phyloP scores from a whole-genome alignment of 2,329 filamentous ascomycete genomes.

The Pseudopyrenochaeta lycopersici region DNA sequence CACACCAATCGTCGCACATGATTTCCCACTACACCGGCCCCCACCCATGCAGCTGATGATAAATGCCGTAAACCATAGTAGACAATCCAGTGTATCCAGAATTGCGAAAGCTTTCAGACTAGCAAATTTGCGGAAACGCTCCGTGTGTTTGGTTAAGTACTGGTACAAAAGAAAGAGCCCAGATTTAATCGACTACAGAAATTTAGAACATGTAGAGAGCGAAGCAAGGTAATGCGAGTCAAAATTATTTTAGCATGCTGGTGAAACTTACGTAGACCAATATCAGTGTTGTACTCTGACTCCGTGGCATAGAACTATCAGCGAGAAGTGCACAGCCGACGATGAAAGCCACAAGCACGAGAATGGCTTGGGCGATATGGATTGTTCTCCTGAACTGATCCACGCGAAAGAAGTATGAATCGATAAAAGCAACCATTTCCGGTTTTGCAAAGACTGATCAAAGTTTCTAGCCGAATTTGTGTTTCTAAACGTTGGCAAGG shows the following conservation, averaged over 20 bases:
- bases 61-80: slow-evolving; percentile 20
- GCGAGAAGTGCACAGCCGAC: slow-evolving; percentile 10
- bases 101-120: slow-evolving; percentile 53
- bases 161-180: slow-evolving; percentile 53
- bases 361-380: slow-evolving; percentile 6
- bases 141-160: slow-evolving; percentile 48
- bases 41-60: slow-evolving; percentile 15
- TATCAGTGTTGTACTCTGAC: slow-evolving; percentile 7
- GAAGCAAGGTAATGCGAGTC: too few relatives aligned
- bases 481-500: too few relatives aligned
- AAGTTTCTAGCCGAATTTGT: too few relatives aligned
- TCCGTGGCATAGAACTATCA: slow-evolving; percentile 10
- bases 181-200: slow-evolving; percentile 38
- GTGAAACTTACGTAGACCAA: slow-evolving; percentile 9
- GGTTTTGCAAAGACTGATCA: too few relatives aligned
- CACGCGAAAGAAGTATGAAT: neutral
- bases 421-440: neutral
- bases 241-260: too few relatives aligned
- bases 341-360: slow-evolving; percentile 13
- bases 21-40: too few relatives aligned
- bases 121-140: slow-evolving; percentile 43
- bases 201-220: too few relatives aligned
- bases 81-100: slow-evolving; percentile 49
- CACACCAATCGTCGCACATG: too few relatives aligned
- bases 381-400: slow-evolving; percentile 8